Evolutionary conservation across 208 protist species (phyloP).

Genomic region (Leptomonas seymouri): DNA sequence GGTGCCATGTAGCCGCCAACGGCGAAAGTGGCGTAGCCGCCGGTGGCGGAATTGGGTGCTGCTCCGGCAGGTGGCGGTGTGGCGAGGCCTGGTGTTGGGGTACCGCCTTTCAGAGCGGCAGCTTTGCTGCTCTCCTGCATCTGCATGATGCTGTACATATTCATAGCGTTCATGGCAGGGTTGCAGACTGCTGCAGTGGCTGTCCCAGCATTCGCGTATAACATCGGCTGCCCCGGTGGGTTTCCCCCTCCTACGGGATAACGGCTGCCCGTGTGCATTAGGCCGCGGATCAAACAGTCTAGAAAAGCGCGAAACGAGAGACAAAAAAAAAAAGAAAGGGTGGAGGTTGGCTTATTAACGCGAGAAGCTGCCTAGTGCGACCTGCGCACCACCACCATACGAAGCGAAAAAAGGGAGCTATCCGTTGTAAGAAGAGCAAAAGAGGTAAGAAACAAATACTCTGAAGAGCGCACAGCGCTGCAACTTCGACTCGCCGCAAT

Average conservation of each 20-base stretch:
- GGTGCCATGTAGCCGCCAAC: slow-evolving; percentile 6
- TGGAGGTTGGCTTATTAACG: not conserved
- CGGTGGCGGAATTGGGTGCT: not conserved
- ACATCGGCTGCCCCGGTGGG: not conserved
- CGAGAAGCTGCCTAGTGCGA: not conserved
- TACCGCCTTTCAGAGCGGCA: not conserved
- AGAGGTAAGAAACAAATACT: too few species aligned
- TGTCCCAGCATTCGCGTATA: not conserved
- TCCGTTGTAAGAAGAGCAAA: too few species aligned
- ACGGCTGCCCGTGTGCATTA: slow-evolving; percentile 9
- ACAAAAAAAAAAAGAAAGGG: too few species aligned
- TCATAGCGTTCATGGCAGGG: slow-evolving; percentile 9
- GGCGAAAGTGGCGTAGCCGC: slow-evolving; percentile 12
- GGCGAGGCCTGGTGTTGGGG: too few species aligned
- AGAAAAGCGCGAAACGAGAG: too few species aligned
- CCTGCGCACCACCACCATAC: too few species aligned
- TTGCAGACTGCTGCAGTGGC: not conserved
- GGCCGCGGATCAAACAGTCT: not conserved
- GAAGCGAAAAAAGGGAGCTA: too few species aligned
- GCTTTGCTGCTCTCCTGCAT: slow-evolving; percentile 4
- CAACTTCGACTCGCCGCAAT: too few species aligned
- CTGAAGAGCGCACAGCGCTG: too few species aligned
- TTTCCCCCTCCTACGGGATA: slow-evolving; percentile 1
- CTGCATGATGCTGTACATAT: slow-evolving; percentile 7
- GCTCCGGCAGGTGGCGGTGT: not conserved